Evolutionary conservation across 2,329 filamentous ascomycete genomes (phyloP), one percentile per base, ranked within the genome.

Genomic region (Raffaelea deltoideospora): DNA sequence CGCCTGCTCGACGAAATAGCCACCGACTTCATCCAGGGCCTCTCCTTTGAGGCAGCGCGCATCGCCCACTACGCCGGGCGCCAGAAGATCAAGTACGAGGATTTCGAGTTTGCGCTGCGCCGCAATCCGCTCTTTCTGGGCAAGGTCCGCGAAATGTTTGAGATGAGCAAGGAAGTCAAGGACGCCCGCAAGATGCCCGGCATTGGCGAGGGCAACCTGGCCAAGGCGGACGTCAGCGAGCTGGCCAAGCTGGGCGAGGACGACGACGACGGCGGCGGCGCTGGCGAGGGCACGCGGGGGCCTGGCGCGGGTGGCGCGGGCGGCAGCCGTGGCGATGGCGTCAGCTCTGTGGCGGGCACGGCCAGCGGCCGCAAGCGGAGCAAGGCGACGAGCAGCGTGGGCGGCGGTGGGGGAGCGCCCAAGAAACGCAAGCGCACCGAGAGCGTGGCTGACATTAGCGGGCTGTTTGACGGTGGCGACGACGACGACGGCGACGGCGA

Each of bases 81-180:
- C 2, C 84, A 93, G 50, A 98, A 98, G 61, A 86, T 98, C 60
- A 98, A 98, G 57, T 83, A 93, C 50, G 88, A 95, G 51, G 90
- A 98, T 58, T 94, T 98, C 61, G 86, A 92, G 52, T 98, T 93
- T 58, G 85, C 86, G 28, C 73, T 96, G 47, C 74, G 90, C 23
- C 75, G 81, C 45, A 92, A 96, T 51, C 78, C 82, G 9, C 66
- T 72, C 41, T 92, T 93, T 54, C 65, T 96, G 31, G 90, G 90
- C 34, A 77, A 88, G 50, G 86, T 96, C 37, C 76, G 84, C 53
- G 86, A 94, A 61, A 74, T 93, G 51, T 71, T 94, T 46, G 80
- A 84, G 57, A 87, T 88, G 66, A 85, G 92, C 48, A 78, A 78
- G 53, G 77, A 86, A 52, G 76, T 96, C 43, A 90, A 90, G 54